A percentile compares a stretch with the other conserved stretches of the same genome.
Conservation (phyloP, 2,329 filamentous ascomycete species). For the Dactylonectria macrodidyma region DNA sequence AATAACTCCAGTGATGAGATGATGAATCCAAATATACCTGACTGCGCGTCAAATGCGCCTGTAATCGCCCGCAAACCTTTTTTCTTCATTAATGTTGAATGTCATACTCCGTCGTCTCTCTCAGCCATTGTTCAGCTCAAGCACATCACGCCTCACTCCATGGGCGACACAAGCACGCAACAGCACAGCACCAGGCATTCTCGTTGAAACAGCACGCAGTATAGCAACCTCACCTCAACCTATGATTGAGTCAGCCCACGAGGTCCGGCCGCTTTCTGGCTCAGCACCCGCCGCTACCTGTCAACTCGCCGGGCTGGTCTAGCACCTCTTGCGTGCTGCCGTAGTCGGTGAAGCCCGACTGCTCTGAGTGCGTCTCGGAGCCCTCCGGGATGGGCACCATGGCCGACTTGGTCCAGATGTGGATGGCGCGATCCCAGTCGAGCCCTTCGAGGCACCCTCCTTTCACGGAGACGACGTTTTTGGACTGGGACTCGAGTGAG, state of each 20-base stretch:
- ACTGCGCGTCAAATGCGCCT: not conserved
- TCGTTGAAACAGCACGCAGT: conserved; percentile 13
- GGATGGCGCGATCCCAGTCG: conserved; percentile 72
- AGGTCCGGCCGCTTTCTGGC: not conserved
- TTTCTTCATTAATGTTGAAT: not conserved
- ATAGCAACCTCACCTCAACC: conserved; percentile 5
- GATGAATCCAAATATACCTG: conserved; percentile 1
- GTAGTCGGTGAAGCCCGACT: conserved; percentile 63
- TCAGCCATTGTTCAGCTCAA: conserved; percentile 15
- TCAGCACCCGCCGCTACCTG: conserved; percentile 52
- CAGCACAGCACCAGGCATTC: conserved; percentile 29
- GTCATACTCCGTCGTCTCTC: not conserved
- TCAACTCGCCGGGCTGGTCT: conserved; percentile 61
- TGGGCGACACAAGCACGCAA: conserved; percentile 27
- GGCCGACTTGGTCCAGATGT: conserved; percentile 78
- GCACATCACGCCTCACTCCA: conserved; percentile 11
- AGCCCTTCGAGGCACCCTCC: conserved; percentile 77
- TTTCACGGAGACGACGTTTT: conserved; percentile 76
- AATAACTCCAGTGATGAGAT: conserved; percentile 3
- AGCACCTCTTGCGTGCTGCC: conserved; percentile 60
- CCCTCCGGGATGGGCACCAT: conserved; percentile 79
- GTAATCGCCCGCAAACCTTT: not conserved
- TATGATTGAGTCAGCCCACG: conserved; percentile 24
- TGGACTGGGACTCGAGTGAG: conserved; percentile 56
- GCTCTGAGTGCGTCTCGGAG: conserved; percentile 69